phyloP scores from a whole-genome alignment of 257 asterid genomes.

The Solanum bukasovii region DNA sequence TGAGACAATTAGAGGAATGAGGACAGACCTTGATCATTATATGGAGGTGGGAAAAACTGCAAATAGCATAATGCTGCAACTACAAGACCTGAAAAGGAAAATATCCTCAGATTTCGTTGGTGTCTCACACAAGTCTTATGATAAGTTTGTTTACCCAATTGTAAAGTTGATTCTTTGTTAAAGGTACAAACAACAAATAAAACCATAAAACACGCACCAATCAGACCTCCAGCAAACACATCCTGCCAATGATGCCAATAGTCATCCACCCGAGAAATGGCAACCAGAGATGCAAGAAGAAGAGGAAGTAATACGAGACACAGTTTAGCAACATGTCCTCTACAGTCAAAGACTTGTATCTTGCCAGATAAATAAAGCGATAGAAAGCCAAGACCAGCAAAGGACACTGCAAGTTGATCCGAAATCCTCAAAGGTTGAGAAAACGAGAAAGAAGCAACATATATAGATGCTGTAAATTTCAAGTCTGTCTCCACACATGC shows the following conservation, averaged over 20 bases:
- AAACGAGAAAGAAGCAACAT: background rate
- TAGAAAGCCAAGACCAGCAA: conserved; percentile 74
- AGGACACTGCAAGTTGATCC: conserved; percentile 39
- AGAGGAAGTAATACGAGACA: conserved; percentile 61
- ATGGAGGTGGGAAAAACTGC: conserved; percentile 90
- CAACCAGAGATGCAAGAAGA: conserved; percentile 50
- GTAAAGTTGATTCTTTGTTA: background rate
- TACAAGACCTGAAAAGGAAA: conserved; percentile 37
- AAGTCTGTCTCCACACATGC: background rate
- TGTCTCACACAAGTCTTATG: background rate
- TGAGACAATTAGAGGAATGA: background rate
- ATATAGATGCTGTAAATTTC: background rate
- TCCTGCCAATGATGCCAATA: conserved; percentile 94
- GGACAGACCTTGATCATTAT: conserved; percentile 47
- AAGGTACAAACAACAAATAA: background rate
- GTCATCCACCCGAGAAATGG: conserved; percentile 72
- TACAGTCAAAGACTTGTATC: conserved; percentile 57
- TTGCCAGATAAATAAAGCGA: conserved; percentile 72
- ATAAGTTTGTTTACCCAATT: background rate
- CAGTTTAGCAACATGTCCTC: conserved; percentile 73
- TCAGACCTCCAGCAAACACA: conserved; percentile 70
- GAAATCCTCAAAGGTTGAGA: background rate
- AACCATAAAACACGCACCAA: conserved; percentile 37
- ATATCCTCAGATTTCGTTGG: background rate
- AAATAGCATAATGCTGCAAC: conserved; percentile 64